Percentiles rank a stretch among this genome's conserved stretches.
phyloP scores from a whole-genome alignment of 768 basidiomycete genomes.

The Mycena rosella region DNA sequence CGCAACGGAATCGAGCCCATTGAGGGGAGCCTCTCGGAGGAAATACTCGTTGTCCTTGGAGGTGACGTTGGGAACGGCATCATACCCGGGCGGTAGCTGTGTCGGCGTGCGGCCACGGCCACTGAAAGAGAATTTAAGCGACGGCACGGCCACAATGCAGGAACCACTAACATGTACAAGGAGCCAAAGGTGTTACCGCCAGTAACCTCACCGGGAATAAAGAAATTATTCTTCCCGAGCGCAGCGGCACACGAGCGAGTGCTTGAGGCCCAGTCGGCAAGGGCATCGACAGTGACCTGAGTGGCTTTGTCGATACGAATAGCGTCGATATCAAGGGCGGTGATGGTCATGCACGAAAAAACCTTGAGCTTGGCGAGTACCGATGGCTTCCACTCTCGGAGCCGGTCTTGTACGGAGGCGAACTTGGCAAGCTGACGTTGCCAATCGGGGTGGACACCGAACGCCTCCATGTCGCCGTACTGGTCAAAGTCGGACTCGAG shows the following conservation, averaged over 20 bases:
- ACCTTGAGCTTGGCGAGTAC: constrained; percentile 83
- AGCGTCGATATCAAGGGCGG: constrained; percentile 90
- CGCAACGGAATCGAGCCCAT: constrained; percentile 82
- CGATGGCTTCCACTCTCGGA: constrained; percentile 88
- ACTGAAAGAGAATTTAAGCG: constrained; percentile 49
- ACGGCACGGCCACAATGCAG: background rate
- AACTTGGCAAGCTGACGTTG: constrained; percentile 96
- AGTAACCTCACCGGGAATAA: constrained; percentile 93
- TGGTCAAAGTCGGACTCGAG: constrained; percentile 91
- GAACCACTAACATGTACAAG: constrained; percentile 77
- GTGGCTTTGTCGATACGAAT: constrained; percentile 97
- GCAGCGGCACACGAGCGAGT: constrained; percentile 81
- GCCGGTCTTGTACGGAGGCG: constrained; percentile 95
- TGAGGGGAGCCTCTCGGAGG: constrained; percentile 72
- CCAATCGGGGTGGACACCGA: constrained; percentile 96
- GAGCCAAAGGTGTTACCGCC: constrained; percentile 93
- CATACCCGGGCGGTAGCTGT: constrained; percentile 76
- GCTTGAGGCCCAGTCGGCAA: constrained; percentile 79
- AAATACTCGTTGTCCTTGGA: constrained; percentile 77
- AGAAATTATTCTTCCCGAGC: constrained; percentile 88
- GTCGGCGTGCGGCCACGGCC: constrained; percentile 90
- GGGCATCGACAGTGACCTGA: constrained; percentile 87
- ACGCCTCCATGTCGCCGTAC: constrained; percentile 97
- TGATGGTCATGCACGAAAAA: constrained; percentile 90
- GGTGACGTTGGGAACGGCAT: constrained; percentile 76